Conservation (phyloP, 176 grass and related monocot genomes). For the Poa annua region DNA sequence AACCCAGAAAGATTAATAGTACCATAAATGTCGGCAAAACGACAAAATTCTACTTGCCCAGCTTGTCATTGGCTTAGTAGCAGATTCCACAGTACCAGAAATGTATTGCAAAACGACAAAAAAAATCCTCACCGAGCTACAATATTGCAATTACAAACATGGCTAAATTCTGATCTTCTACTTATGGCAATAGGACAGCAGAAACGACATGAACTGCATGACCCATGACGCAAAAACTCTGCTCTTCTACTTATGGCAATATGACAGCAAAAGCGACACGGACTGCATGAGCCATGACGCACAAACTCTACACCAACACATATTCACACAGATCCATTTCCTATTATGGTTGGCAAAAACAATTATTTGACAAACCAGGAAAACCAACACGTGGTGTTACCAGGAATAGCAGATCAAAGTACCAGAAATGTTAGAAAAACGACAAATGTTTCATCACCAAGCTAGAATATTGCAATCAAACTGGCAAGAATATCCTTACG, state of each 20-base stretch:
- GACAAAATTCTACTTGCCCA: neutral
- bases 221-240: too few species aligned
- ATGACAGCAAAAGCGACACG: neutral
- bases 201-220: too few species aligned
- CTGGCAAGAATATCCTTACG: too few species aligned
- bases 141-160: too few species aligned
- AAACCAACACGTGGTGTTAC: neutral
- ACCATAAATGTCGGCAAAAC: neutral
- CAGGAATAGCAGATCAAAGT: neutral
- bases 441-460: neutral
- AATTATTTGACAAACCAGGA: neutral
- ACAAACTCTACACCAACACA: neutral
- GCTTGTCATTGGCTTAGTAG: too few species aligned
- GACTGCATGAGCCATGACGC: neutral
- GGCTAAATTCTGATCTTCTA: too few species aligned
- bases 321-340: too few species aligned
- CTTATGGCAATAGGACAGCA: too few species aligned
- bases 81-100: neutral
- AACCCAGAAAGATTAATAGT: too few species aligned
- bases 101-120: neutral
- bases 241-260: neutral
- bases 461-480: neutral
- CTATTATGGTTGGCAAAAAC: too few species aligned
- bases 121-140: too few species aligned
- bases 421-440: neutral